Conservation (phyloP, 768 basidiomycete genomes). For the Kwoniella bestiolae region DNA sequence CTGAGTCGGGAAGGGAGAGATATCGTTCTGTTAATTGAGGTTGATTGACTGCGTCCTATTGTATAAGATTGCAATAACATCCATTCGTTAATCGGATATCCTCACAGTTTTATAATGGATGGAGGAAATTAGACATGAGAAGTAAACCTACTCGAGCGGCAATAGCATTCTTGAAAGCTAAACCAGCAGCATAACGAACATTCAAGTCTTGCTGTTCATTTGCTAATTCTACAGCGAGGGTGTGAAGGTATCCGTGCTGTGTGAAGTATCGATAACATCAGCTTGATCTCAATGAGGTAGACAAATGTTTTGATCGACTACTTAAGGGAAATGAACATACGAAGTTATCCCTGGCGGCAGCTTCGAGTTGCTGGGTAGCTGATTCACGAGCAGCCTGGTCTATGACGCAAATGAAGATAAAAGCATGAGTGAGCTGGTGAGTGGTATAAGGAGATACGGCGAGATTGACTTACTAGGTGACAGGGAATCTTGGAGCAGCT, state of each 20-base stretch:
- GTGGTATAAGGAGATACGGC: background rate
- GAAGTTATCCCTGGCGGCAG: conserved; percentile 83
- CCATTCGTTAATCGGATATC: too few relatives aligned
- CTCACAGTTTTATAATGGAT: too few relatives aligned
- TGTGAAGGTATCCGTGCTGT: conserved; percentile 89
- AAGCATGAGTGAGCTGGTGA: background rate
- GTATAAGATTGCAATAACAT: too few relatives aligned
- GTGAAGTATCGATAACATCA: conserved; percentile 10
- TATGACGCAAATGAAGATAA: conserved; percentile 54
- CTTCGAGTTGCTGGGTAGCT: conserved; percentile 88
- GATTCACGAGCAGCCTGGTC: conserved; percentile 88
- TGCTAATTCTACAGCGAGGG: conserved; percentile 81
- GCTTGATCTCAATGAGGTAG: background rate
- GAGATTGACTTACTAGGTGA: conserved; percentile 72
- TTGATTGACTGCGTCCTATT: conserved; percentile 76
- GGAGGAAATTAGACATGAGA: background rate
- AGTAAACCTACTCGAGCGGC: conserved; percentile 74
- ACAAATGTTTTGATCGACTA: conserved; percentile 8
- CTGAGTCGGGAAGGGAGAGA: conserved; percentile 71
- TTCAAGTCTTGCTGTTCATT: conserved; percentile 72
- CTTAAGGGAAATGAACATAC: conserved; percentile 63
- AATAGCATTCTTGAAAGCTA: conserved; percentile 94
- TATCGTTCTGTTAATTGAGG: conserved; percentile 77
- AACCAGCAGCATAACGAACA: conserved; percentile 91
- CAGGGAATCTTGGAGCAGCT: conserved; percentile 88